Conservation (phyloP, 2,329 filamentous ascomycete genomes). For the Aspergillus sp. region DNA sequence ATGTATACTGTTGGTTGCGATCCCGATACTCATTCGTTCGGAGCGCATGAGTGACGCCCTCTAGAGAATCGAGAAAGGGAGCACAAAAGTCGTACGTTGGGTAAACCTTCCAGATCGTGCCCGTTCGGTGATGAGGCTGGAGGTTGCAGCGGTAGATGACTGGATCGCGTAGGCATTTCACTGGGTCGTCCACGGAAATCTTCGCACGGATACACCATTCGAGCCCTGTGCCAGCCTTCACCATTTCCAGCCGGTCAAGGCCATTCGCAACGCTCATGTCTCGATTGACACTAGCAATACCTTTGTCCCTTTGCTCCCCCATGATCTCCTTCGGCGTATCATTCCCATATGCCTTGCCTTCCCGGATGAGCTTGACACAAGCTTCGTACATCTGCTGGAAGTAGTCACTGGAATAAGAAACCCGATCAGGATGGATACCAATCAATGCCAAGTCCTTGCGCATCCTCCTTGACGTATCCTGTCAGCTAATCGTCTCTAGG, state of each 20-base stretch:
- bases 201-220: slow-evolving; percentile 92
- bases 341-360: slow-evolving; percentile 88
- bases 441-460: slow-evolving; percentile 80
- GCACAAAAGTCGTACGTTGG: slow-evolving; percentile 67
- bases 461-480: too few species aligned
- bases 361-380: slow-evolving; percentile 78
- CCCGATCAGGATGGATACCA: slow-evolving; percentile 82
- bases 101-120: slow-evolving; percentile 63
- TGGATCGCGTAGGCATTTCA: slow-evolving; percentile 93
- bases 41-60: slow-evolving; percentile 64
- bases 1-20: slow-evolving; percentile 51
- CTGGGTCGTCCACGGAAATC: slow-evolving; percentile 85
- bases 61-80: slow-evolving; percentile 61
- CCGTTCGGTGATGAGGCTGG: slow-evolving; percentile 61
- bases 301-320: slow-evolving; percentile 79
- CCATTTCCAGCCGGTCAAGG: slow-evolving; percentile 81
- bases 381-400: slow-evolving; percentile 89
- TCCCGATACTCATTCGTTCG: slow-evolving; percentile 61
- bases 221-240: slow-evolving; percentile 80
- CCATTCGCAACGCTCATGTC: slow-evolving; percentile 79
- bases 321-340: slow-evolving; percentile 89
- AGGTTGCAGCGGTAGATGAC: slow-evolving; percentile 95
- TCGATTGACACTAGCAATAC: slow-evolving; percentile 76
- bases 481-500: too few species aligned
- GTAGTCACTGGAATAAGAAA: slow-evolving; percentile 95